A percentile compares a stretch with the other conserved stretches of the same genome.
phyloP scores from a whole-genome alignment of 1,139 yeast genomes.

The Wickerhamomyces sp. region DNA sequence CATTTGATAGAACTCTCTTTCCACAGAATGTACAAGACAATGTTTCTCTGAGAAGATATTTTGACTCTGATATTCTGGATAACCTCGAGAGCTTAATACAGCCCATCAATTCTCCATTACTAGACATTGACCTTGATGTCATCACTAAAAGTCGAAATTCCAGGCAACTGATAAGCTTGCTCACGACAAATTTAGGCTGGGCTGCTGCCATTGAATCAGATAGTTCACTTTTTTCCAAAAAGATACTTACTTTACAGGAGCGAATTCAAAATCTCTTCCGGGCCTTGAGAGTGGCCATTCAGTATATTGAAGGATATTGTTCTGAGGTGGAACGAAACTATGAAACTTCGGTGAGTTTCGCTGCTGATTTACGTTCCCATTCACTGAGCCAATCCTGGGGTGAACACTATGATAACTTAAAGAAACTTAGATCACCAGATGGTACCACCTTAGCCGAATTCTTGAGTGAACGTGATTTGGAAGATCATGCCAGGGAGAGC shows the following conservation, averaged over 20 bases:
- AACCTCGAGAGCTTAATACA: slow-evolving; percentile 29
- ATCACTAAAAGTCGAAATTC: slow-evolving; percentile 15
- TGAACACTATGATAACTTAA: slow-evolving; percentile 35
- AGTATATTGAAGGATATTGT: slow-evolving; percentile 51
- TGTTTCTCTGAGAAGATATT: slow-evolving; percentile 8
- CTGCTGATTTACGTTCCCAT: slow-evolving; percentile 41
- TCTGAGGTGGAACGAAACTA: slow-evolving; percentile 48
- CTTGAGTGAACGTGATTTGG: slow-evolving; percentile 25
- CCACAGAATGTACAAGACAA: slow-evolving; percentile 14
- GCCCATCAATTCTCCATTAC: slow-evolving; percentile 41
- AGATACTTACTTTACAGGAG: slow-evolving; percentile 21
- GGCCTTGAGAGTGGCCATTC: slow-evolving; percentile 51
- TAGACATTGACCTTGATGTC: slow-evolving; percentile 22
- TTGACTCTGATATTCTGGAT: slow-evolving; percentile 6
- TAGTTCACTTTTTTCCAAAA: slow-evolving; percentile 29
- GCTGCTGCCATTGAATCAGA: slow-evolving; percentile 46
- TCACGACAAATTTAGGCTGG: slow-evolving; percentile 49
- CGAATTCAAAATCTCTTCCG: slow-evolving; percentile 38
- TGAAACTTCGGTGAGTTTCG: slow-evolving; percentile 42
- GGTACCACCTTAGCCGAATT: slow-evolving; percentile 26
- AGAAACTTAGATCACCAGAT: slow-evolving; percentile 32
- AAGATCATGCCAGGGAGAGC: slow-evolving; percentile 26
- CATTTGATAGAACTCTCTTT: slow-evolving; percentile 55
- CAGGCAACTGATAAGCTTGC: slow-evolving; percentile 26
- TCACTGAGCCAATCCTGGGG: slow-evolving; percentile 48